A percentile compares a stretch with the other conserved stretches of the same genome.
Evolutionary conservation across 1,284 basidiomycete genomes (phyloP).

Genomic region (Naganishia albida): DNA sequence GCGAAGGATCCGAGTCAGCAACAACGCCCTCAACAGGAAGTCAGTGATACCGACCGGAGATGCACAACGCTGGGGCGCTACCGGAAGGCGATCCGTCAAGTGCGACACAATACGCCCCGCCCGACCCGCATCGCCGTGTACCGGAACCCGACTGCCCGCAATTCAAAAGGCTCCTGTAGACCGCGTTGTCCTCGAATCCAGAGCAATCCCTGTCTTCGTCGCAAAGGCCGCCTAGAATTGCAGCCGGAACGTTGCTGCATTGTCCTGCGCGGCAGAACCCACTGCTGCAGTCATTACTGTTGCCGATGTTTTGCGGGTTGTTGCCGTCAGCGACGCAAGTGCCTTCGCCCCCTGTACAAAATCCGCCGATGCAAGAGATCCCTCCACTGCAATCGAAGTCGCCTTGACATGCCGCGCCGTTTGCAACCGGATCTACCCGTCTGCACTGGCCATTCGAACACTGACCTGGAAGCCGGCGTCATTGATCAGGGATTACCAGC

Average conservation of each 20-base stretch:
- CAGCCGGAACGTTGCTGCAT: slow-evolving; percentile 9
- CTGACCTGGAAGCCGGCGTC: background rate
- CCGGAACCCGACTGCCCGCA: background rate
- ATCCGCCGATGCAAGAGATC: slow-evolving; percentile 3
- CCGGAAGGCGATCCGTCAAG: background rate
- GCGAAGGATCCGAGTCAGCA: background rate
- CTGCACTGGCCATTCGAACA: background rate
- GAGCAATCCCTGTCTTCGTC: slow-evolving; percentile 19
- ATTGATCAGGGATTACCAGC: background rate
- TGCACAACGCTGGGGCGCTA: slow-evolving; percentile 2
- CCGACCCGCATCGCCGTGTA: slow-evolving; percentile 2
- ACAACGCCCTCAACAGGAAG: background rate
- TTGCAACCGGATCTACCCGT: background rate
- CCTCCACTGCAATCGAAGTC: background rate
- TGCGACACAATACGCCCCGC: background rate
- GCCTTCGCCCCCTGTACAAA: slow-evolving; percentile 9
- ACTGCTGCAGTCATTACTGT: slow-evolving; percentile 8
- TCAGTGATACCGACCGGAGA: slow-evolving; percentile 2
- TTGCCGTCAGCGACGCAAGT: background rate
- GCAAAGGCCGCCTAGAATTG: background rate
- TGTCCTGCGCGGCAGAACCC: slow-evolving; percentile 3
- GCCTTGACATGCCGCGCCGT: slow-evolving; percentile 12
- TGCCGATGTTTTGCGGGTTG: slow-evolving; percentile 1
- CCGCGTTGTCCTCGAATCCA: slow-evolving; percentile 1
- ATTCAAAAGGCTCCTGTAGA: background rate